Evolutionary conservation across 345 rosid species (phyloP).

Genomic region (Rhodamnia rubescens): DNA sequence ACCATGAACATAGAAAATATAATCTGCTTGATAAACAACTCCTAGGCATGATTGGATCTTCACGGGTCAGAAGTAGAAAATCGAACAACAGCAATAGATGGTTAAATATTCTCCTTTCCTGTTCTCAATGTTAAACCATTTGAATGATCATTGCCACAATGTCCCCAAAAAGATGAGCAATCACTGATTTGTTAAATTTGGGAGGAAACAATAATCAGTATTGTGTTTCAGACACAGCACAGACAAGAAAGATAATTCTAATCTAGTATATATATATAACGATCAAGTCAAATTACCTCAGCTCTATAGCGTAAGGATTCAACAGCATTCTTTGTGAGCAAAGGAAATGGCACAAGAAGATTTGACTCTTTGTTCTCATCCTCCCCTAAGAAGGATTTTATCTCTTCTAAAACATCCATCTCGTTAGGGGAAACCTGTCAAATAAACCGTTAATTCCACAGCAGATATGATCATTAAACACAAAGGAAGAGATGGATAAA

Average conservation of each 20-base stretch:
- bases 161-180: neutral
- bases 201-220: neutral
- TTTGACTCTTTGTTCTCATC: slow-evolving; percentile 36
- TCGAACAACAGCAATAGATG: neutral
- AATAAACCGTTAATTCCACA: neutral
- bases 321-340: slow-evolving; percentile 65
- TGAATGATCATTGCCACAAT: neutral
- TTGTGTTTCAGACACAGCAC: neutral
- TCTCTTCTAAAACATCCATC: slow-evolving; percentile 67
- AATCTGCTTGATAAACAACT: neutral
- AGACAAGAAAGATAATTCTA: neutral
- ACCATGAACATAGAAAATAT: neutral
- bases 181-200: neutral
- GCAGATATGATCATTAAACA: neutral
- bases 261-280: neutral
- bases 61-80: neutral
- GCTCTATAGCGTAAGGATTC: slow-evolving; percentile 88
- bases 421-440: slow-evolving; percentile 73
- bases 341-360: slow-evolving; percentile 47
- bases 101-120: neutral
- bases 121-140: neutral
- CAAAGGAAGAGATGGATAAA: neutral
- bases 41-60: neutral
- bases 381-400: slow-evolving; percentile 55
- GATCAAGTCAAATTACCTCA: slow-evolving; percentile 38